A percentile compares a stretch with the other conserved stretches of the same genome.
Evolutionary conservation across 768 basidiomycete species (phyloP).

Genomic region (Chalciporus pseudorubinellus): DNA sequence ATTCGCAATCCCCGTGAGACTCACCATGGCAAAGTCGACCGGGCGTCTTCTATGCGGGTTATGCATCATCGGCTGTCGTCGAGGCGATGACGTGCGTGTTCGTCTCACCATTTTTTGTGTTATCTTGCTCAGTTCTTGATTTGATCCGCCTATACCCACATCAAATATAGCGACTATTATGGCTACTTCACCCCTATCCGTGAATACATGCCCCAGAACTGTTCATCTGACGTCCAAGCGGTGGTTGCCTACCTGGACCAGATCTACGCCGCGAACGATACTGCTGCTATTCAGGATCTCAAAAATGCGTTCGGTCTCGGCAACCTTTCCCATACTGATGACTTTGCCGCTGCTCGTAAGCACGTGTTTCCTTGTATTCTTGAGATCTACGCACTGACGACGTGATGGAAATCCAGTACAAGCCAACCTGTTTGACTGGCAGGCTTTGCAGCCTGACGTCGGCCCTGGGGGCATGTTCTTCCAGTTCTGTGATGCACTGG

Average conservation of each 20-base stretch:
- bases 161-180: conserved; percentile 17
- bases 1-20: background rate
- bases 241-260: conserved; percentile 61
- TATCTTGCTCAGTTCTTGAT: background rate
- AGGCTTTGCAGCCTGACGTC: conserved; percentile 49
- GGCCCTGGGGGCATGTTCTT: conserved; percentile 41
- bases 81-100: conserved; percentile 40
- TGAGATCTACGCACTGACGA: conserved; percentile 18
- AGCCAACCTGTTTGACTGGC: conserved; percentile 68
- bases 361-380: background rate
- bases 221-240: conserved; percentile 67
- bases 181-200: conserved; percentile 72
- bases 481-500: conserved; percentile 40
- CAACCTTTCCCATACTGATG: conserved; percentile 57
- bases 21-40: conserved; percentile 32
- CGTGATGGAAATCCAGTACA: conserved; percentile 36
- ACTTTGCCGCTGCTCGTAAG: conserved; percentile 58
- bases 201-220: conserved; percentile 66
- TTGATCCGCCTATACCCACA: background rate
- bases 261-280: conserved; percentile 46
- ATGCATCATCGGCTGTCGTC: conserved; percentile 47
- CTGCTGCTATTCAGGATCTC: conserved; percentile 47
- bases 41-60: conserved; percentile 40
- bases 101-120: background rate
- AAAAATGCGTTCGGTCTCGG: conserved; percentile 61